Evolutionary conservation across 495 filamentous ascomycete species (phyloP).

Genomic region (Pyrenopolyporus hunteri): DNA sequence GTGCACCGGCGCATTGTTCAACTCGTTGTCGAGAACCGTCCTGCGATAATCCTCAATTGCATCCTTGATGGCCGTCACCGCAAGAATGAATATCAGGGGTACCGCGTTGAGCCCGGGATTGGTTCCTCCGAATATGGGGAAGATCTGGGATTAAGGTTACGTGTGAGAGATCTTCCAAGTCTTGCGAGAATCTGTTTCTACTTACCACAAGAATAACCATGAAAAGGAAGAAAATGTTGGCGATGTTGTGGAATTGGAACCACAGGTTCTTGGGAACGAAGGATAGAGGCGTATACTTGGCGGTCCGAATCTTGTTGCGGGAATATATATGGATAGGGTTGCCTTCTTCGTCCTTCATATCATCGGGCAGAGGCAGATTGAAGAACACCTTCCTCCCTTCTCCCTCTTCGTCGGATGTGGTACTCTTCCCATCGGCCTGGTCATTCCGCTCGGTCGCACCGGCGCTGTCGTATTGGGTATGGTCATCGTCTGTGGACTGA

Average conservation of each 20-base stretch:
- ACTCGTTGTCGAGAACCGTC: slow-evolving; percentile 87
- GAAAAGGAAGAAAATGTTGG: slow-evolving; percentile 98
- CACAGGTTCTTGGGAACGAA: slow-evolving; percentile 98
- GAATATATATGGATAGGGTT: slow-evolving; percentile 71
- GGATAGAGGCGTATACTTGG: slow-evolving; percentile 93
- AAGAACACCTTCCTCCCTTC: slow-evolving; percentile 70
- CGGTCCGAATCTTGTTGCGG: slow-evolving; percentile 96
- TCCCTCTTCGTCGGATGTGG: slow-evolving; percentile 37
- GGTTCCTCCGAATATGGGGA: slow-evolving; percentile 90
- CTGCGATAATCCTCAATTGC: slow-evolving; percentile 97
- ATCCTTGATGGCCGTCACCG: slow-evolving; percentile 90
- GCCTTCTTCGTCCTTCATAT: slow-evolving; percentile 84
- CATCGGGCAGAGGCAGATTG: slow-evolving; percentile 79
- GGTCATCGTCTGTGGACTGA: slow-evolving; percentile 47
- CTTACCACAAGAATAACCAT: slow-evolving; percentile 92
- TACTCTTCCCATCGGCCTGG: slow-evolving; percentile 32
- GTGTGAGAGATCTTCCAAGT: slow-evolving; percentile 7
- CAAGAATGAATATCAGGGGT: slow-evolving; percentile 93
- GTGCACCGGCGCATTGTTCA: slow-evolving; percentile 97
- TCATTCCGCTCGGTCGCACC: slow-evolving; percentile 43
- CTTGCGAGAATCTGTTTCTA: slow-evolving; percentile 19
- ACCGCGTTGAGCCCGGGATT: slow-evolving; percentile 91
- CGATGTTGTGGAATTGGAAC: slow-evolving; percentile 98
- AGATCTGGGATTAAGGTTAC: slow-evolving; percentile 67
- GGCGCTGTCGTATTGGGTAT: slow-evolving; percentile 46